A percentile compares a stretch with the other conserved stretches of the same genome.
Conservation (phyloP, 495 filamentous ascomycete species). For the Neurospora sp. region DNA sequence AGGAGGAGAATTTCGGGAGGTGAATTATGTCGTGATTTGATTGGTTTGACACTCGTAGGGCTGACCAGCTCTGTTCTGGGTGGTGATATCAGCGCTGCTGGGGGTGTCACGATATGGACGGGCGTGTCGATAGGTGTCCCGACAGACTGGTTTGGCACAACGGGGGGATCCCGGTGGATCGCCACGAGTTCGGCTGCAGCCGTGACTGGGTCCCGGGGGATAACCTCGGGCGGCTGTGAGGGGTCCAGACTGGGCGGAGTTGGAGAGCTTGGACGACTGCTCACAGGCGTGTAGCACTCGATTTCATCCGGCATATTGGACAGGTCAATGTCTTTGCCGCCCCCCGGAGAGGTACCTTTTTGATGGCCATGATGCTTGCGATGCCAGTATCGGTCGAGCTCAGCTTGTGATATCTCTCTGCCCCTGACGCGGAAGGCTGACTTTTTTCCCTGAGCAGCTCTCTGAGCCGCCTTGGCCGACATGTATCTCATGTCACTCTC, state of each 20-base stretch:
- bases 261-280: neutral
- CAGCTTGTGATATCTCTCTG: neutral
- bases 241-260: neutral
- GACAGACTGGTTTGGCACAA: neutral
- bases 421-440: neutral
- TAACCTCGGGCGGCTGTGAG: neutral
- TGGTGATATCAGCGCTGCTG: neutral
- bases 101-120: neutral
- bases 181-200: too few species aligned
- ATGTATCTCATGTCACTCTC: neutral
- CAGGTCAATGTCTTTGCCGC: neutral
- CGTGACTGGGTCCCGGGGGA: neutral
- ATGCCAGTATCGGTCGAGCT: neutral
- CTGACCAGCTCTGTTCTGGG: neutral
- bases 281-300: neutral
- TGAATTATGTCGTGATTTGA: neutral
- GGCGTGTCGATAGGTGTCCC: neutral
- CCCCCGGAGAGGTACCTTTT: neutral
- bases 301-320: neutral
- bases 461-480: neutral
- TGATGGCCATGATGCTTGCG: neutral
- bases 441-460: neutral
- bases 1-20: neutral
- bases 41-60: neutral
- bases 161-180: neutral